Base-by-base conservation (phyloP, 208 protist genomes). In the Naegleria lovaniensis region DNA sequence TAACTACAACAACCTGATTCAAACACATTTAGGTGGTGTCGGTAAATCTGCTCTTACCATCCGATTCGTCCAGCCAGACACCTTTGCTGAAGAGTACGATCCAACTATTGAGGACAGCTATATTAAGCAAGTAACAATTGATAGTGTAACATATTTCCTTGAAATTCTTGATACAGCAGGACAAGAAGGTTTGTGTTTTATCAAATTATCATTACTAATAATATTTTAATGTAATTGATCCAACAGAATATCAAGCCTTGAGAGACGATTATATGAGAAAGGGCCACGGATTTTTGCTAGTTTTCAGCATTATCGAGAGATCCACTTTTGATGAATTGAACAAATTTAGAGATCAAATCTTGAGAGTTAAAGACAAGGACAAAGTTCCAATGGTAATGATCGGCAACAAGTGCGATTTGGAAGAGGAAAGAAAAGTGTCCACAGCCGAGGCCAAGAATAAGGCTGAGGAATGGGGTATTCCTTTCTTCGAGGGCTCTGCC, bases 21-120 rank as follows among this genome's bases (percentile, higher is more conserved):
- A 39, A 43, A 36, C 22, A 85, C 51, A 51, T 85, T 52, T 29
- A 67, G 85, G 86, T 55, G 86, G 86, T 90, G 86, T 90, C 3
- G 88, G 88, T 40, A 90, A 90, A 55, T 75, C 48, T 55, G 88
- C 88, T 38, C 39, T 90, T 58, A 90, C 48, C 11, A 90, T 90
- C 19, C 40, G 33, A 85, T 55, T 75, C 15, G 22, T 67, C 7
- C 40, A 90, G 13, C 43, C 43, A 22, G 79, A 29, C 13, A 11
- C 29, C 11, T 90, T 90, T 36, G 9, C 93, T 55, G 76, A 93
- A 33, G 51, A 93, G 9, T 94, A 93, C 84, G 92, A 96, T 91
- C 94, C 95, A 40, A 96, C 95, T n/a, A 95, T 96, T 89, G 95
- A 95, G 86, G 95, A 96, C 87, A 92, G 91, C n/a, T 96, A 96